phyloP scores from a whole-genome alignment of 2,329 filamentous ascomycete genomes.

The Aplosporella prunicola region DNA sequence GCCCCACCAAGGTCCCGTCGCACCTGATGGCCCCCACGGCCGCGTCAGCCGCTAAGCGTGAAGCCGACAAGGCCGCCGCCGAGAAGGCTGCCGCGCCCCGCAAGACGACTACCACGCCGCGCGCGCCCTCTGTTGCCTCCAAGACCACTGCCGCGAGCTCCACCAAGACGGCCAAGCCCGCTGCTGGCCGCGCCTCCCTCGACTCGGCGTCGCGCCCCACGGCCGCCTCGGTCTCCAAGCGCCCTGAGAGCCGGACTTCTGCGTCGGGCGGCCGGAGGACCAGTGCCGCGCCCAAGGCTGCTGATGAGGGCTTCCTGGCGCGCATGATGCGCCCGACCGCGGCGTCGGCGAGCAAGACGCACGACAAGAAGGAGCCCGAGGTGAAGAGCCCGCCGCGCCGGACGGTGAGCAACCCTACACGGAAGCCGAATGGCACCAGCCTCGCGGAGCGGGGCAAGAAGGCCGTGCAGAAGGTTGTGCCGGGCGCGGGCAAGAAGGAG shows the following conservation, averaged over 20 bases:
- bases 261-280: slow-evolving; percentile 36
- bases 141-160: slow-evolving; percentile 21
- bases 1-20: slow-evolving; percentile 55
- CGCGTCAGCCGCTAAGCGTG: slow-evolving; percentile 56
- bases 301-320: slow-evolving; percentile 65
- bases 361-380: slow-evolving; percentile 48
- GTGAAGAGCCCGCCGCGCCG: slow-evolving; percentile 30
- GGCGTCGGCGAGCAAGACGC: slow-evolving; percentile 56
- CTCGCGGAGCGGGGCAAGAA: slow-evolving; percentile 26
- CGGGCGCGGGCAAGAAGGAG: slow-evolving; percentile 26
- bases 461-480: slow-evolving; percentile 28
- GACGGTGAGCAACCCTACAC: slow-evolving; percentile 11
- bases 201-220: slow-evolving; percentile 25
- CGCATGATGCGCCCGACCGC: slow-evolving; percentile 74
- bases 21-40: slow-evolving; percentile 62
- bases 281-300: slow-evolving; percentile 24
- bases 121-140: slow-evolving; percentile 16
- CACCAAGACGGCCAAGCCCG: slow-evolving; percentile 23
- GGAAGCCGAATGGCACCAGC: slow-evolving; percentile 16
- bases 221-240: slow-evolving; percentile 35
- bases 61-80: slow-evolving; percentile 20
- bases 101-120: slow-evolving; percentile 27
- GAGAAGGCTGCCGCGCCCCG: slow-evolving; percentile 32
- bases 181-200: slow-evolving; percentile 26
- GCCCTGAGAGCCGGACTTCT: slow-evolving; percentile 38